A percentile compares a stretch with the other conserved stretches of the same genome.
Evolutionary conservation across 2,329 filamentous ascomycete genomes (phyloP).

Genomic region (Celoporthe dispersa): DNA sequence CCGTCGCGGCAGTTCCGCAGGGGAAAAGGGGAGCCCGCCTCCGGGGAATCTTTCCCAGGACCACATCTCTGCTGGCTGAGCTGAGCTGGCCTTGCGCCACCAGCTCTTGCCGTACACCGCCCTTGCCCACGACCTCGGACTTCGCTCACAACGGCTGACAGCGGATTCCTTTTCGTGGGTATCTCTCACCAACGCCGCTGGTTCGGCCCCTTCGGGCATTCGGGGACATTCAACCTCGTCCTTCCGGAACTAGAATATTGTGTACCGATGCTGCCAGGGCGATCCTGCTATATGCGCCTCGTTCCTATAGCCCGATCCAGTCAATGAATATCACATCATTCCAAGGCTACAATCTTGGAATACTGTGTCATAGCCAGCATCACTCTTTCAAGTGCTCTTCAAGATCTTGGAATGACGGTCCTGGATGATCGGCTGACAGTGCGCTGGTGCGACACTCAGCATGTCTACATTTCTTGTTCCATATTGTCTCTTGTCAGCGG

Average conservation of each 20-base stretch:
- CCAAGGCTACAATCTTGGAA: background rate
- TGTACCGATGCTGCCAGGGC: background rate
- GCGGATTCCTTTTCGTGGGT: background rate
- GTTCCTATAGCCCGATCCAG: background rate
- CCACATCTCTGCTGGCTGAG: background rate
- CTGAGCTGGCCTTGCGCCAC: background rate
- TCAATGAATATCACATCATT: background rate
- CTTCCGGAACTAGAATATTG: background rate
- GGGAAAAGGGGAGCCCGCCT: background rate
- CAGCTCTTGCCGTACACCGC: background rate
- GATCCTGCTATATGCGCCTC: background rate
- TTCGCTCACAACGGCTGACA: background rate
- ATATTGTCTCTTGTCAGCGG: background rate
- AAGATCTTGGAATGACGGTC: background rate
- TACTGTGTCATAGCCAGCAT: background rate
- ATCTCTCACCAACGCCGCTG: background rate
- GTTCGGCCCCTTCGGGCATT: background rate
- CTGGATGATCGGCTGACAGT: background rate
- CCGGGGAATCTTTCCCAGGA: background rate
- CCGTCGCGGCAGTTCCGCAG: conserved; percentile 1
- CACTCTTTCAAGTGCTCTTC: background rate
- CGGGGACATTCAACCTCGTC: background rate
- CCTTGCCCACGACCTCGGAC: background rate
- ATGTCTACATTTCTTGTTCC: background rate
- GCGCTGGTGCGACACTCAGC: background rate